Conservation (phyloP, 192 early-diverging fungal species). For the Backusella tarrabulga region DNA sequence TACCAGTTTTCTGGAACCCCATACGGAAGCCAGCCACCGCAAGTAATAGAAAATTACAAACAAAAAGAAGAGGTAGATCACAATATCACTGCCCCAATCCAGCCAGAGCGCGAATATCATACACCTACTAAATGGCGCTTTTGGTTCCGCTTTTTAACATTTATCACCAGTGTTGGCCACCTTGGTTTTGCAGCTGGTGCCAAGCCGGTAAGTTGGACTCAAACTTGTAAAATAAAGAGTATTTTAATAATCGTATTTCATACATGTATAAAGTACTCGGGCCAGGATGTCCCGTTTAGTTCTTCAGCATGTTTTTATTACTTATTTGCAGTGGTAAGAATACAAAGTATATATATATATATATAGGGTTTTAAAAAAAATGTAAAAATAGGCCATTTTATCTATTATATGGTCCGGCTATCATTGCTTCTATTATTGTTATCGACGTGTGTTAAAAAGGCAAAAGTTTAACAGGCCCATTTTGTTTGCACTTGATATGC, state of each 20-base stretch:
- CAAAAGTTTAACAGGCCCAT: constrained; percentile 20
- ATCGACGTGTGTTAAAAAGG: constrained; percentile 13
- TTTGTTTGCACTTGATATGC: constrained; percentile 27
- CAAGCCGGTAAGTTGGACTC: constrained; percentile 22
- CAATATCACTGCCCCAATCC: background rate
- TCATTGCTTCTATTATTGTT: constrained; percentile 13
- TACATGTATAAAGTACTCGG: constrained; percentile 17
- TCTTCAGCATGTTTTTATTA: constrained; percentile 31
- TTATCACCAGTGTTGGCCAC: constrained; percentile 29
- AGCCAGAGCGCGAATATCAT: background rate
- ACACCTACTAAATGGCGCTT: constrained; percentile 20
- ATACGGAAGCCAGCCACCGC: constrained; percentile 20
- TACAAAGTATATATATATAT: too few species aligned
- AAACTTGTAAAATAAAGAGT: background rate
- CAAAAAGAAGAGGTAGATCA: background rate
- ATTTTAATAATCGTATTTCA: background rate
- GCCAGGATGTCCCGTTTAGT: constrained; percentile 18
- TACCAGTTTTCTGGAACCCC: constrained; percentile 33
- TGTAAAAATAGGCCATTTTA: constrained; percentile 15
- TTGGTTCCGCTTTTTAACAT: constrained; percentile 25
- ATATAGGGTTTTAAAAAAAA: background rate
- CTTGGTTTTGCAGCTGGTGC: constrained; percentile 41
- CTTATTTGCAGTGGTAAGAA: constrained; percentile 30
- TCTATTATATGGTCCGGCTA: constrained; percentile 25
- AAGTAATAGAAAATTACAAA: background rate